phyloP scores from a whole-genome alignment of 805 yeast genomes.

The Peterozyma xylosa region DNA sequence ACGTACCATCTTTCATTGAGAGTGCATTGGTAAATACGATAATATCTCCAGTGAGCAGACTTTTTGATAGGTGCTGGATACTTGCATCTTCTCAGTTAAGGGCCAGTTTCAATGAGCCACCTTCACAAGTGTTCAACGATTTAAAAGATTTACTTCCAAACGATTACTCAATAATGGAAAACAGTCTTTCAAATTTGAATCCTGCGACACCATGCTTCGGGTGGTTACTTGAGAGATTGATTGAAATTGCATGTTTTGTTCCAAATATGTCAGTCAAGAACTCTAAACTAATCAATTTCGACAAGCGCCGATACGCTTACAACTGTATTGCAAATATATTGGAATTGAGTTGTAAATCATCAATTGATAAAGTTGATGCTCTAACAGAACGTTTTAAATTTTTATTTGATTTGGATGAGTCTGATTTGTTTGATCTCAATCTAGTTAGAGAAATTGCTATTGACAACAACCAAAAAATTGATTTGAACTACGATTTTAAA shows the following conservation, averaged over 20 bases:
- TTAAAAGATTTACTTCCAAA: constrained; percentile 25
- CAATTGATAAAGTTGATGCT: constrained; percentile 9
- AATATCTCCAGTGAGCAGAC: constrained; percentile 73
- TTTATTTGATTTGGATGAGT: constrained; percentile 37
- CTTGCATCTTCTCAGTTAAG: constrained; percentile 33
- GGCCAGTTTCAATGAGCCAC: not conserved
- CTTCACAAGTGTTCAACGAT: constrained; percentile 13
- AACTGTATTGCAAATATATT: constrained; percentile 50
- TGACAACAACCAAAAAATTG: constrained; percentile 31
- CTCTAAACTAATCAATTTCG: constrained; percentile 69
- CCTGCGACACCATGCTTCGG: constrained; percentile 81
- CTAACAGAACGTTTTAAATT: constrained; percentile 40
- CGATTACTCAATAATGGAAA: constrained; percentile 14
- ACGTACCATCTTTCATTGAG: constrained; percentile 81
- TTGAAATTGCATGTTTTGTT: constrained; percentile 68
- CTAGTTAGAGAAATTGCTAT: constrained; percentile 34
- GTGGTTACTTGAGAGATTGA: constrained; percentile 76
- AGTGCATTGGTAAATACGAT: constrained; percentile 68
- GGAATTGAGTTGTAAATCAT: constrained; percentile 31
- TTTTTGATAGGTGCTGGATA: constrained; percentile 63
- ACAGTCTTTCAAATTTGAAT: constrained; percentile 12
- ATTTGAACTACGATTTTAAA: constrained; percentile 17
- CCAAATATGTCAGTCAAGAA: constrained; percentile 71
- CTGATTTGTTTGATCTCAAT: constrained; percentile 21
- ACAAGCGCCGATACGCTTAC: constrained; percentile 67